Evolutionary conservation across 352 stramenopile genomes (phyloP).

Genomic region (Phytophthora agathidicida): DNA sequence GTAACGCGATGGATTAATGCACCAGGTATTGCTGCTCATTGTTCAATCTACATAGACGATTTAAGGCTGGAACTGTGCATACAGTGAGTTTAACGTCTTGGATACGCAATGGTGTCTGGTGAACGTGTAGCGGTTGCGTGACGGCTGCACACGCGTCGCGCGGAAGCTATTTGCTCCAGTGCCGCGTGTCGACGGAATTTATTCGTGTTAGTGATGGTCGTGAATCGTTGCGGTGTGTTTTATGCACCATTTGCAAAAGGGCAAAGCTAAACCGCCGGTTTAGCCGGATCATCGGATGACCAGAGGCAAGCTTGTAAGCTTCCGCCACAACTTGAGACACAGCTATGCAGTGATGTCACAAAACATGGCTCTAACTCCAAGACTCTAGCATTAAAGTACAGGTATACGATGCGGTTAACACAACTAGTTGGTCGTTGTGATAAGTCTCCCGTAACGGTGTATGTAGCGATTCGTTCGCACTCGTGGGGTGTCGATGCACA

Average conservation of each 20-base stretch:
- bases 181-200: conserved; percentile 23
- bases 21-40: background rate
- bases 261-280: background rate
- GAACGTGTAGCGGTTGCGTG: background rate
- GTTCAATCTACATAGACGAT: background rate
- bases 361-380: too few relatives aligned
- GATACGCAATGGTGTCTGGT: background rate
- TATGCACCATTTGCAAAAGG: too few relatives aligned
- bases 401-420: too few relatives aligned
- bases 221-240: conserved; percentile 18
- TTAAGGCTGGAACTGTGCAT: background rate
- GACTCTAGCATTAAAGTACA: too few relatives aligned
- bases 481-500: background rate
- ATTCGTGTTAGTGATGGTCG: conserved; percentile 19
- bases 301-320: too few relatives aligned
- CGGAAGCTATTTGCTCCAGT: conserved; percentile 43
- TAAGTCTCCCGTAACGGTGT: background rate
- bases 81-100: conserved; percentile 4
- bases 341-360: too few relatives aligned
- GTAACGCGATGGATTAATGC: background rate
- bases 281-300: conserved; percentile 4
- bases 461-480: background rate
- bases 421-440: too few relatives aligned
- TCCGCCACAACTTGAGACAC: too few relatives aligned
- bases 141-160: conserved; percentile 12